These are phyloP conservation scores for Candida ficus DNA, from an alignment of 805 yeast species.

Conservation along the genomic window DNA sequence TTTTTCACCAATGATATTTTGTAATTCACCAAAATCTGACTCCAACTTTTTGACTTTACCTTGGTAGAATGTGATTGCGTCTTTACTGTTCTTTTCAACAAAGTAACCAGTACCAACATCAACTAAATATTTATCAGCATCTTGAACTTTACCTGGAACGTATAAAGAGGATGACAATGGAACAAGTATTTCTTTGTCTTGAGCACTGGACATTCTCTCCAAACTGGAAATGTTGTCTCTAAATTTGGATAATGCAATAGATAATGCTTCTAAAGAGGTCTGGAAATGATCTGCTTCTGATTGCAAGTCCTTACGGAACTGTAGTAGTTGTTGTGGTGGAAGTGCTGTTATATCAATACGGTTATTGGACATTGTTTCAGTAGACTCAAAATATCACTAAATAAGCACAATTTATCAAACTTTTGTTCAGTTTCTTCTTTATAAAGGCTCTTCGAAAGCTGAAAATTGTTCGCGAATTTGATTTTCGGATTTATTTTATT, in stretches of 20 bases:
- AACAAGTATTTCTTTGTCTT: slow-evolving; percentile 56
- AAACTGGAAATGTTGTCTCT: slow-evolving; percentile 75
- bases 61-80: slow-evolving; percentile 68
- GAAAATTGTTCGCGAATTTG: background rate
- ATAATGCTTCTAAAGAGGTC: slow-evolving; percentile 76
- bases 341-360: slow-evolving; percentile 64
- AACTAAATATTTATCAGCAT: slow-evolving; percentile 68
- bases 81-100: slow-evolving; percentile 69
- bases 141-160: slow-evolving; percentile 74
- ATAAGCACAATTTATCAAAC: too few species aligned
- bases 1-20: slow-evolving; percentile 72
- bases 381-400: background rate
- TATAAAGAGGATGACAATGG: slow-evolving; percentile 88
- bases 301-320: slow-evolving; percentile 77
- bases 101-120: slow-evolving; percentile 97
- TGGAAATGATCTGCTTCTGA: slow-evolving; percentile 83
- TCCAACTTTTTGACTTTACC: slow-evolving; percentile 67
- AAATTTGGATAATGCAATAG: slow-evolving; percentile 76
- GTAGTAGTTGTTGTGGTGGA: slow-evolving; percentile 77
- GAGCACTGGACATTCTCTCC: slow-evolving; percentile 43
- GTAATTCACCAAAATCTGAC: slow-evolving; percentile 68
- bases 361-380: slow-evolving; percentile 1
- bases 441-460: background rate
- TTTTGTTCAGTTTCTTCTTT: background rate
- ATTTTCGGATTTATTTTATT: background rate